Percentiles rank a stretch among this genome's conserved stretches.
phyloP scores from a whole-genome alignment of 371 early-diverging fungal species.

The Fennellomyces sp. region DNA sequence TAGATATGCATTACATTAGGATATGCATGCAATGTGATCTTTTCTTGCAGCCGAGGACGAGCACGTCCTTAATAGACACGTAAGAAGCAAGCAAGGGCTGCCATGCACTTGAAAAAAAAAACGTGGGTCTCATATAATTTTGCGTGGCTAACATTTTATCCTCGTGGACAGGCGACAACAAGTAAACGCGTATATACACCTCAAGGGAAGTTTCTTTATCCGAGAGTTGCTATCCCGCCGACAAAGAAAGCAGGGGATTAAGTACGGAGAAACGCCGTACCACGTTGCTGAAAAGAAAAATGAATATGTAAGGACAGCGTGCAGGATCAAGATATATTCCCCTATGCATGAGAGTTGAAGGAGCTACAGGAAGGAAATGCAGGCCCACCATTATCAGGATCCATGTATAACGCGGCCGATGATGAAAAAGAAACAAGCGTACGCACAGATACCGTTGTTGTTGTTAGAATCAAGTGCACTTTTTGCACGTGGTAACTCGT shows the following conservation, averaged over 20 bases:
- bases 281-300: constrained; percentile 1
- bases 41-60: not conserved
- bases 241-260: not conserved
- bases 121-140: not conserved
- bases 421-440: too few relatives aligned
- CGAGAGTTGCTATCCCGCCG: constrained; percentile 2
- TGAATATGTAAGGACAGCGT: constrained; percentile 7
- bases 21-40: not conserved
- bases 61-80: constrained; percentile 7
- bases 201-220: not conserved
- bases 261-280: not conserved
- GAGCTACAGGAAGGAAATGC: too few relatives aligned
- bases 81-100: too few relatives aligned
- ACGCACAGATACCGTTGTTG: too few relatives aligned
- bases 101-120: not conserved
- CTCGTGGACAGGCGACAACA: not conserved
- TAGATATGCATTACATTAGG: too few relatives aligned
- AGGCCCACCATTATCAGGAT: too few relatives aligned
- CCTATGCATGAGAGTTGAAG: not conserved
- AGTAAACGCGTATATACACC: not conserved
- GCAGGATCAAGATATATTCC: constrained; percentile 5
- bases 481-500: too few relatives aligned
- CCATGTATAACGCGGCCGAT: too few relatives aligned
- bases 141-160: not conserved
- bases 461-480: too few relatives aligned